Evolutionary conservation across 768 basidiomycete genomes (phyloP), one percentile per base, ranked within the genome.

Genomic region (Strobilomyces confusus): DNA sequence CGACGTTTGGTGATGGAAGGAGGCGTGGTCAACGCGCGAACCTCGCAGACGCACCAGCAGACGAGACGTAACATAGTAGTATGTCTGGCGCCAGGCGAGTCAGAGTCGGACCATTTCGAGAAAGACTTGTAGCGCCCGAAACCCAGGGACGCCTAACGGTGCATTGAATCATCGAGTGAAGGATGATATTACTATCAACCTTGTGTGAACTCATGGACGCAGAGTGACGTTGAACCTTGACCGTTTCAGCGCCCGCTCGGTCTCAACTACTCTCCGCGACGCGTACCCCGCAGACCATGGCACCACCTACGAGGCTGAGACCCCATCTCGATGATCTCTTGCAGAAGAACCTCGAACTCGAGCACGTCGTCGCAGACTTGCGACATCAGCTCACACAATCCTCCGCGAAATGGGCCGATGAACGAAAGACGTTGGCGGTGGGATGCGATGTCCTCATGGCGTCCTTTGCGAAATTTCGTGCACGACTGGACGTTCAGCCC

Each of bases 401-500:
- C 23, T 51, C 63, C 20, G 65, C 64, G 36, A 65, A 64, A 57
- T 65, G 64, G 65, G 65, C 56, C 9, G 65, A 65, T 32, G 64
- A 65, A 54, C 64, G 65, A 44, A 65, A 65, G 57, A 49, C 49
- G 32, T 47, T 65, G 32, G 56, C 54, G 44, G 38, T 44, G 43
- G 58, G 57, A 30, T 66, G 64, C 26, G 65, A 66, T 36, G 12
- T 32, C 15, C 65, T 65, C 60, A 65, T 66, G 64, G 63, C 64
- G n/a, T 67, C 65, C 23, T 66, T 66, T 60, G 65, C 65, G 25
- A 66, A 67, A 40, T 67, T 65, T 43, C 64, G 64, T 26, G 63
- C 64, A 33, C 58, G 56, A 4, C 44, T 67, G 1, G 64, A 66
- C 40, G 41, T 52, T 2, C 63, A 67, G 25, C 46, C 57, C 26